Evolutionary conservation across 2,329 filamentous ascomycete genomes (phyloP).

Genomic region (Penicillium sp.): DNA sequence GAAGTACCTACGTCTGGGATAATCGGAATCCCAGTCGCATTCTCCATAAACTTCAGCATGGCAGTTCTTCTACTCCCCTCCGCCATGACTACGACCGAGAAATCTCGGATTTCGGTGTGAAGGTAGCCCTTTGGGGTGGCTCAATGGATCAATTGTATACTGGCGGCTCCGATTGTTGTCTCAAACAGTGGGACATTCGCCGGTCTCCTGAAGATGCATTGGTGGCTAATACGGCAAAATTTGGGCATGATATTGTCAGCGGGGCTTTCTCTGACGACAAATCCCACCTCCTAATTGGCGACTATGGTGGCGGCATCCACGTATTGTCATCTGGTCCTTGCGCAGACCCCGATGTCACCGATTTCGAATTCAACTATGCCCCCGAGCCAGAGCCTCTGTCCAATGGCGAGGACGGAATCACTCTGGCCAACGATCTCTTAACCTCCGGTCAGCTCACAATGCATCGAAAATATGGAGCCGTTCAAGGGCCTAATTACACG

Average conservation of each 20-base stretch:
- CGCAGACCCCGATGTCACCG: conserved; percentile 16
- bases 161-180: conserved; percentile 59
- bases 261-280: conserved; percentile 57
- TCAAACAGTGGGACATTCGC: conserved; percentile 61
- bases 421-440: conserved; percentile 30
- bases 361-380: conserved; percentile 28
- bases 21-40: conserved; percentile 46
- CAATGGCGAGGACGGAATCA: conserved; percentile 25
- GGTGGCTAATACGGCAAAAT: conserved; percentile 49
- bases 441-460: conserved; percentile 32
- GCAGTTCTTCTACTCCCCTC: conserved; percentile 50
- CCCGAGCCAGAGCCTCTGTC: conserved; percentile 9
- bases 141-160: conserved; percentile 55
- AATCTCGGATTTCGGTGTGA: conserved; percentile 56
- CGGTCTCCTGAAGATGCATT: conserved; percentile 51
- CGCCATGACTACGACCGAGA: conserved; percentile 43
- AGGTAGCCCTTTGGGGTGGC: conserved; percentile 57
- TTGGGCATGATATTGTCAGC: conserved; percentile 57
- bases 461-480: conserved; percentile 39
- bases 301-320: conserved; percentile 56
- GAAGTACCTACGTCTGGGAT: conserved; percentile 62
- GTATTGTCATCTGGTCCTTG: conserved; percentile 45
- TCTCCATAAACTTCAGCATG: conserved; percentile 53
- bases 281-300: conserved; percentile 56
- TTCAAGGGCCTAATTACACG: conserved; percentile 40